Conservation (phyloP, 2,329 filamentous ascomycete genomes). For the Fusarium redolens region DNA sequence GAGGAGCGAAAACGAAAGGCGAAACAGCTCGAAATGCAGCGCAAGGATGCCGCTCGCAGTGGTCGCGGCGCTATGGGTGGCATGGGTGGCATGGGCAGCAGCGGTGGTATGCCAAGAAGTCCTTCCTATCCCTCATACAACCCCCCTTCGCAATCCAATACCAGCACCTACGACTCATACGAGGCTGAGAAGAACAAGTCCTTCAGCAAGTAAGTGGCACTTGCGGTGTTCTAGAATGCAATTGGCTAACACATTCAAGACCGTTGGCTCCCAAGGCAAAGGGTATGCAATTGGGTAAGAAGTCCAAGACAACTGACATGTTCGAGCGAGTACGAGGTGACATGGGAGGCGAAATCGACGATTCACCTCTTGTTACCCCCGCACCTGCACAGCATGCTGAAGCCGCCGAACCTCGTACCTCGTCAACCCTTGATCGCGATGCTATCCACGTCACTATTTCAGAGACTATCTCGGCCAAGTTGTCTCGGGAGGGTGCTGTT, state of each 20-base stretch:
- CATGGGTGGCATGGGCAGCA: conserved; percentile 40
- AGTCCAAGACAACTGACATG: conserved; percentile 97
- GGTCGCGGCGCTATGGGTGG: conserved; percentile 58
- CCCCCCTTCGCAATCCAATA: conserved; percentile 77
- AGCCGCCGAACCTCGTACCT: conserved; percentile 65
- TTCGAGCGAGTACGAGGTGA: conserved; percentile 95
- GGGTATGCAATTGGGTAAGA: conserved; percentile 99
- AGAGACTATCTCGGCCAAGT: conserved; percentile 89
- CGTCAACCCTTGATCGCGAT: conserved; percentile 80
- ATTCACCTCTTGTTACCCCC: conserved; percentile 75
- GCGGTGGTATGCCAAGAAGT: conserved; percentile 71
- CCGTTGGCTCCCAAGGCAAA: conserved; percentile 83
- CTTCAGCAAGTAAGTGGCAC: conserved; percentile 74
- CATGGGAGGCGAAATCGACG: conserved; percentile 86
- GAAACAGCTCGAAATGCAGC: conserved; percentile 98
- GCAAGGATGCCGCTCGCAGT: conserved; percentile 90
- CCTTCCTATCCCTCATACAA: conserved; percentile 92
- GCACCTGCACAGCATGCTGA: conserved; percentile 63
- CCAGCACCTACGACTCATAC: conserved; percentile 91
- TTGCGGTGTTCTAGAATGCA: background rate
- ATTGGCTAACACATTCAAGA: conserved; percentile 49
- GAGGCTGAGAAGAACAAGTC: conserved; percentile 98
- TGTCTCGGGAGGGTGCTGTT: conserved; percentile 87
- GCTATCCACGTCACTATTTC: conserved; percentile 89
- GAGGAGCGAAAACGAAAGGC: conserved; percentile 99